A percentile compares a stretch with the other conserved stretches of the same genome.
phyloP scores from a whole-genome alignment of 2,329 filamentous ascomycete species.

The Chaetoscypha palmicola region DNA sequence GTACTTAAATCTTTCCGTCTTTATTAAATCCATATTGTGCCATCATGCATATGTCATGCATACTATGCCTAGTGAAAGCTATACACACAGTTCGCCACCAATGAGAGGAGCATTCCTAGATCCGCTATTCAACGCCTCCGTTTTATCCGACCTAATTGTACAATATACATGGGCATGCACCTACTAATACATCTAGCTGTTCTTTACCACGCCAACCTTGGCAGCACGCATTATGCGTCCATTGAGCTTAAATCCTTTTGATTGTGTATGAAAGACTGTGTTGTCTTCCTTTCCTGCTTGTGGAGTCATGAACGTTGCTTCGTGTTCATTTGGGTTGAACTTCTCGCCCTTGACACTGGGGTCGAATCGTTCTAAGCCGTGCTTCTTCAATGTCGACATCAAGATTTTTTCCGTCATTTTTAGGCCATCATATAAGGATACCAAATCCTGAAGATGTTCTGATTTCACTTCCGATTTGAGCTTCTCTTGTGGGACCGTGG shows the following conservation, averaged over 20 bases:
- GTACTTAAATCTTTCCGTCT: neutral
- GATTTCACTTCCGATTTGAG: slow-evolving; percentile 46
- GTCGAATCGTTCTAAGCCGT: slow-evolving; percentile 85
- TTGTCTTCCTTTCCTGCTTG: slow-evolving; percentile 83
- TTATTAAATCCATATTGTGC: neutral
- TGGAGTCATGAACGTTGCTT: slow-evolving; percentile 91
- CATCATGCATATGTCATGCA: slow-evolving; percentile 11
- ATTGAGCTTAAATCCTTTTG: slow-evolving; percentile 93
- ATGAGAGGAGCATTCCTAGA: slow-evolving; percentile 27
- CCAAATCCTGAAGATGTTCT: slow-evolving; percentile 61
- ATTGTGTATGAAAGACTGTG: slow-evolving; percentile 84
- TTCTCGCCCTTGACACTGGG: slow-evolving; percentile 65
- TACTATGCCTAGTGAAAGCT: slow-evolving; percentile 9
- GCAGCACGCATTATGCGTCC: slow-evolving; percentile 82
- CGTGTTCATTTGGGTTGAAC: slow-evolving; percentile 95
- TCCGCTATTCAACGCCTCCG: slow-evolving; percentile 20
- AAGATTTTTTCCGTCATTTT: slow-evolving; percentile 93
- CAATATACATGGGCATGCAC: slow-evolving; percentile 18
- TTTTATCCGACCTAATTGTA: slow-evolving; percentile 18
- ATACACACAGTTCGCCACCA: slow-evolving; percentile 16
- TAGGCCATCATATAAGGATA: slow-evolving; percentile 77
- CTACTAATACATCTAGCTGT: slow-evolving; percentile 40
- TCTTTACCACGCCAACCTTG: slow-evolving; percentile 95
- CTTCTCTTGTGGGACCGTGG: slow-evolving; percentile 69
- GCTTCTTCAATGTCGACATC: slow-evolving; percentile 83